Conservation (phyloP, 257 asterid genomes). For the Plantago ovata region DNA sequence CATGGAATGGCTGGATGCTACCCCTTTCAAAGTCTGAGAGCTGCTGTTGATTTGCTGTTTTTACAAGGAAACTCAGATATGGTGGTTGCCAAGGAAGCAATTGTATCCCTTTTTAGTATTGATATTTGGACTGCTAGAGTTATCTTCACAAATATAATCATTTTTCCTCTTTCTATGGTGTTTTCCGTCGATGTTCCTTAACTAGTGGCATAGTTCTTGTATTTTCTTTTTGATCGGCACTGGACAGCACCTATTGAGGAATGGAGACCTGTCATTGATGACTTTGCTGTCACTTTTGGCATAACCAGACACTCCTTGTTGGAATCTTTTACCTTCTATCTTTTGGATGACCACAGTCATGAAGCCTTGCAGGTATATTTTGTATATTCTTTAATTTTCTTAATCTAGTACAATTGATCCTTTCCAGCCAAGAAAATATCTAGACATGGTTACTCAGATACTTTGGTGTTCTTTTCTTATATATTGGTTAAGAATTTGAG, state of each 20-base stretch:
- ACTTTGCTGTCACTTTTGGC: constrained; percentile 80
- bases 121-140: constrained; percentile 2
- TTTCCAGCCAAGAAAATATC: constrained; percentile 9
- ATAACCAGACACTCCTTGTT: constrained; percentile 74
- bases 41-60: constrained; percentile 85
- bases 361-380: constrained; percentile 69
- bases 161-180: constrained; percentile 11
- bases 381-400: constrained; percentile 15
- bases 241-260: constrained; percentile 66
- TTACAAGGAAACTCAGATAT: constrained; percentile 81
- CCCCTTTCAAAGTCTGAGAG: constrained; percentile 73
- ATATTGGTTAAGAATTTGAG: background rate
- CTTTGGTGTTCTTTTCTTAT: constrained; percentile 14
- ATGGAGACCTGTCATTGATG: constrained; percentile 77
- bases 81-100: constrained; percentile 88
- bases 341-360: constrained; percentile 83
- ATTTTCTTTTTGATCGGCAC: constrained; percentile 86
- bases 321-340: constrained; percentile 83
- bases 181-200: constrained; percentile 39
- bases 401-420: constrained; percentile 7
- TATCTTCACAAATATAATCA: background rate
- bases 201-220: constrained; percentile 67
- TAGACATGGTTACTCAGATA: background rate
- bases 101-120: constrained; percentile 59
- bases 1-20: constrained; percentile 74